A percentile compares a stretch with the other conserved stretches of the same genome.
Evolutionary conservation across 2,329 filamentous ascomycete species (phyloP).

Genomic region (Endothia cerciana): DNA sequence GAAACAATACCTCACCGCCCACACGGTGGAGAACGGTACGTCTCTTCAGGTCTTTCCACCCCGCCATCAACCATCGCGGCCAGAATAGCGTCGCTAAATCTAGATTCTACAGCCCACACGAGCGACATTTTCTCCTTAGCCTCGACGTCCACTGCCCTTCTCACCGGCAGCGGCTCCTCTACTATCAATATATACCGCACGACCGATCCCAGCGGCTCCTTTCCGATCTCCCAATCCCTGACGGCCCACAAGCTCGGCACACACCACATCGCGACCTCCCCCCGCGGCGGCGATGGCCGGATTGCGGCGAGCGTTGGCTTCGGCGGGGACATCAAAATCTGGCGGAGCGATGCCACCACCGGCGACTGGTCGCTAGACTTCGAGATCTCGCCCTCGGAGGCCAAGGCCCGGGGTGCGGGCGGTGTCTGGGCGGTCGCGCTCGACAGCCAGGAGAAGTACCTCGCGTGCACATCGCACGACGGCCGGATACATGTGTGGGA

Average conservation of each 20-base stretch:
- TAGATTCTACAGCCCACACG: conserved; percentile 66
- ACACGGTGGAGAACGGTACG: conserved; percentile 85
- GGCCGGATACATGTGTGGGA: conserved; percentile 92
- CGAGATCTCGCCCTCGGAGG: conserved; percentile 45
- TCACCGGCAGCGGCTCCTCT: conserved; percentile 86
- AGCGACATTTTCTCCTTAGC: conserved; percentile 86
- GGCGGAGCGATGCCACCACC: conserved; percentile 67
- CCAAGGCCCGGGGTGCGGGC: conserved; percentile 43
- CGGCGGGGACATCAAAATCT: conserved; percentile 84
- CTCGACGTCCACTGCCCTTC: conserved; percentile 70
- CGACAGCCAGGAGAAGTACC: conserved; percentile 79
- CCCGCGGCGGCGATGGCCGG: conserved; percentile 61
- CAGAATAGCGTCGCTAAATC: conserved; percentile 20
- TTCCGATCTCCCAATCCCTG: conserved; percentile 79
- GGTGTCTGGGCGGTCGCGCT: conserved; percentile 88
- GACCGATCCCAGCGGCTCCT: conserved; percentile 59
- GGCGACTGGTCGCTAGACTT: conserved; percentile 56
- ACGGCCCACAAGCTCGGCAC: conserved; percentile 86
- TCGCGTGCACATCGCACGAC: conserved; percentile 87
- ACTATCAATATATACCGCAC: conserved; percentile 81
- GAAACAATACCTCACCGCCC: conserved; percentile 95
- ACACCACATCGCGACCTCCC: conserved; percentile 78
- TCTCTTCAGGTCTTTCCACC: conserved; percentile 30
- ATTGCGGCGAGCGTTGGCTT: conserved; percentile 86
- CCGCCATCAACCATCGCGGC: conserved; percentile 35